Evolutionary conservation across 805 yeast genomes (phyloP).

Genomic region (Barnettozyma californica): DNA sequence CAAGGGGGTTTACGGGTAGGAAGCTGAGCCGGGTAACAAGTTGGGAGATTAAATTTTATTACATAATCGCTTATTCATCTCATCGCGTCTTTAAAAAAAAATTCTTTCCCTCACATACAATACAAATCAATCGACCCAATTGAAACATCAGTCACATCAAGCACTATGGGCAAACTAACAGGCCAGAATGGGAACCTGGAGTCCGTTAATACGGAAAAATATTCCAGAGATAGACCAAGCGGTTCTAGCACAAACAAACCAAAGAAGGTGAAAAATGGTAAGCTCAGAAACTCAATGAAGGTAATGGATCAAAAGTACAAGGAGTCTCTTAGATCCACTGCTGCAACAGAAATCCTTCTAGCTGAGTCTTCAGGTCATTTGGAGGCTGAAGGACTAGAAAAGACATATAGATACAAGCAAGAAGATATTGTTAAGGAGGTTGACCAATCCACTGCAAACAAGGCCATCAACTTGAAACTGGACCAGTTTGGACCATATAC

Average conservation of each 20-base stretch:
- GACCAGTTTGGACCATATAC: constrained; percentile 83
- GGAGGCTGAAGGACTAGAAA: constrained; percentile 94
- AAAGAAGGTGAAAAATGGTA: constrained; percentile 47
- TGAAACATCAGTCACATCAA: neutral
- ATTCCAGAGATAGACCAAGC: constrained; percentile 25
- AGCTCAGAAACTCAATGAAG: constrained; percentile 59
- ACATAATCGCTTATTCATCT: constrained; percentile 1
- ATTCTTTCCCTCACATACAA: neutral
- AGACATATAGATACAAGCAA: constrained; percentile 80
- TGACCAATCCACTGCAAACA: constrained; percentile 69
- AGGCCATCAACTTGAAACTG: constrained; percentile 67
- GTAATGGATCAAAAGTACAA: constrained; percentile 66
- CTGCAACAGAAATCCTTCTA: constrained; percentile 76
- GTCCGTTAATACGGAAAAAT: constrained; percentile 28
- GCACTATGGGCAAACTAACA: constrained; percentile 21
- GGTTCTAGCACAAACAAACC: constrained; percentile 22
- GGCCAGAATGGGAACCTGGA: constrained; percentile 23
- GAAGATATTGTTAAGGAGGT: constrained; percentile 71
- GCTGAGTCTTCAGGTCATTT: constrained; percentile 82
- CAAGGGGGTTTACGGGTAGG: neutral
- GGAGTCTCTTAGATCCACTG: constrained; percentile 78
- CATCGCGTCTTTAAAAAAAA: constrained; percentile 4
- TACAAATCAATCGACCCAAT: too few relatives aligned
- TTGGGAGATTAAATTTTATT: neutral
- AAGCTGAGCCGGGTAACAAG: neutral